These are phyloP conservation scores for Cystoderma amianthinum DNA, from an alignment of 768 basidiomycete genomes.

Conservation along the genomic window DNA sequence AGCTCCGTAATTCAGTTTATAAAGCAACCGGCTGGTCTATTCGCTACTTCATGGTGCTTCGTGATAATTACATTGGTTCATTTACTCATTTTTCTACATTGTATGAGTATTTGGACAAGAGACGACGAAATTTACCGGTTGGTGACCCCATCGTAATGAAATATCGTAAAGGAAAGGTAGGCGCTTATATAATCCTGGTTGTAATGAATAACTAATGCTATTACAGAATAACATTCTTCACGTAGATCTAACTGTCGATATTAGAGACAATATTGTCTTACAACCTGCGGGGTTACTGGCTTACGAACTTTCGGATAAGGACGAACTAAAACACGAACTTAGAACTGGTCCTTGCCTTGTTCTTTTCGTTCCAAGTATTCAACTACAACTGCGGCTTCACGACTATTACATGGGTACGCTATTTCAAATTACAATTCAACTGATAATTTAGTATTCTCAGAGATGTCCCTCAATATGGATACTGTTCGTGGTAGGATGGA, in stretches of 20 bases:
- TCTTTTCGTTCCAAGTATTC: conserved; percentile 58
- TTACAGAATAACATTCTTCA: conserved; percentile 79
- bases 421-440: not conserved
- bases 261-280: conserved; percentile 47
- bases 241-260: conserved; percentile 50
- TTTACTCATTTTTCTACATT: conserved; percentile 92
- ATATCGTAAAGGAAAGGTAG: conserved; percentile 74
- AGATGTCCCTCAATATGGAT: conserved; percentile 71
- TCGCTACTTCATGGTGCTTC: conserved; percentile 80
- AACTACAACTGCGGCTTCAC: conserved; percentile 71
- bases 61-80: conserved; percentile 90
- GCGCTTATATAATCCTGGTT: conserved; percentile 6
- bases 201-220: not conserved
- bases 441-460: conserved; percentile 26
- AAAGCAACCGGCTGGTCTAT: conserved; percentile 84
- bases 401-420: conserved; percentile 81
- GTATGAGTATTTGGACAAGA: conserved; percentile 75
- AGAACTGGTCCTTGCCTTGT: conserved; percentile 46
- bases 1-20: conserved; percentile 53
- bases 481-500: conserved; percentile 49
- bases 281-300: conserved; percentile 66
- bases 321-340: conserved; percentile 18
- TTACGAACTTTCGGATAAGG: conserved; percentile 30
- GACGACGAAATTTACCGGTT: conserved; percentile 44
- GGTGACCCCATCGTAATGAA: conserved; percentile 82